phyloP scores from a whole-genome alignment of 2,329 filamentous ascomycete genomes.

The Onygenales sp. region DNA sequence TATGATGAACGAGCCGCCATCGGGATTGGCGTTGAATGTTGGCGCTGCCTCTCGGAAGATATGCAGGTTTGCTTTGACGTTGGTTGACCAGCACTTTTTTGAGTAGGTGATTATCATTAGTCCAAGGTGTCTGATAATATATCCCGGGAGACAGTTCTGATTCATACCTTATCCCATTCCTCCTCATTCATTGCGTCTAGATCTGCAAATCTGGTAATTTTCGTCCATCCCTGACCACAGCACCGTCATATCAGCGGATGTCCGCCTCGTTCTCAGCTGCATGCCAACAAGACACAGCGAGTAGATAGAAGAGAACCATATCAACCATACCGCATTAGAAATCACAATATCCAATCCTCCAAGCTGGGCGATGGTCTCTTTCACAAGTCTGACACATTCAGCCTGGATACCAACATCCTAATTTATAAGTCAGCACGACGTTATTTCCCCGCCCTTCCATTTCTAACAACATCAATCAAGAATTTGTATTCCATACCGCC shows the following conservation, averaged over 20 bases:
- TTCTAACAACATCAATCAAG: not conserved
- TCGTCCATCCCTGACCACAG: conserved; percentile 49
- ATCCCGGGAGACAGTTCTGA: conserved; percentile 1
- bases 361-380: conserved; percentile 49
- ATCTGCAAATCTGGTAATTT: conserved; percentile 48
- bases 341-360: conserved; percentile 68
- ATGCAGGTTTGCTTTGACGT: conserved; percentile 47
- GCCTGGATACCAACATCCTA: conserved; percentile 52
- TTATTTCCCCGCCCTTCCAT: not conserved
- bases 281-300: not conserved
- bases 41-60: conserved; percentile 49
- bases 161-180: conserved; percentile 52
- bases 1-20: conserved; percentile 55
- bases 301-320: not conserved
- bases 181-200: conserved; percentile 49
- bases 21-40: conserved; percentile 51
- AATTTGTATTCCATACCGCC: conserved; percentile 40
- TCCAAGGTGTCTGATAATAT: not conserved
- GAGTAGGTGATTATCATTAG: not conserved
- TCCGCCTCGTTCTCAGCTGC: not conserved
- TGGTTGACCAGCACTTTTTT: conserved; percentile 50
- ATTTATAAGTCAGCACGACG: conserved; percentile 4
- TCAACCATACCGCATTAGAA: conserved; percentile 54
- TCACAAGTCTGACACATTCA: conserved; percentile 52
- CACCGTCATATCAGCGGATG: not conserved